Conservation (phyloP, 257 asterid species). For the Solanum virginianum region DNA sequence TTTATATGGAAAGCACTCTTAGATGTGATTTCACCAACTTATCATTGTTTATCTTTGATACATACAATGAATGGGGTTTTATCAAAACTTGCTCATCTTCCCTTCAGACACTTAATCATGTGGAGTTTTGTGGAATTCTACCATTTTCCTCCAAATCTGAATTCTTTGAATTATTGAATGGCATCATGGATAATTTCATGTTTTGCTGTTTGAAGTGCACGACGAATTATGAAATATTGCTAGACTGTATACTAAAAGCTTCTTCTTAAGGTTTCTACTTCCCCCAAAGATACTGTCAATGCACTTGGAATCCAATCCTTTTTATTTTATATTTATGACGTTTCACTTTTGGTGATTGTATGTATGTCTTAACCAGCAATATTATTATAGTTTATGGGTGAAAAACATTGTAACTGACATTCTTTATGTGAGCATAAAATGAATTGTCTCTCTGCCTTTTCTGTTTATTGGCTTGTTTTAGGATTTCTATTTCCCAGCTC, state of each 20-base stretch:
- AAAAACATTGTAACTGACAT: background rate
- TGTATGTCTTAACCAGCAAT: background rate
- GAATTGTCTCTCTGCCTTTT: background rate
- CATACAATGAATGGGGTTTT: background rate
- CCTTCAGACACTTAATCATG: background rate
- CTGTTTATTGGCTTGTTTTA: background rate
- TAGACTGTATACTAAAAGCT: background rate
- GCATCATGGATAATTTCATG: background rate
- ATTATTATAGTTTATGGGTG: background rate
- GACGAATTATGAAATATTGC: background rate
- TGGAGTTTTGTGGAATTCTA: background rate
- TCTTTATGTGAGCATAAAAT: background rate
- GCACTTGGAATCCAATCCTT: background rate
- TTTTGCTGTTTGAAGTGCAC: background rate
- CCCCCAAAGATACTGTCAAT: background rate
- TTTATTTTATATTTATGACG: background rate
- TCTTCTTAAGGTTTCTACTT: background rate
- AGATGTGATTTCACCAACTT: background rate
- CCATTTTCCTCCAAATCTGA: background rate
- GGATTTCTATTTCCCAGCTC: background rate
- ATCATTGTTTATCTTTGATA: background rate
- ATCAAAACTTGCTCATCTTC: background rate
- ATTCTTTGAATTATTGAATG: background rate
- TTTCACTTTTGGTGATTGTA: background rate
- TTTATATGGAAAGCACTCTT: background rate